A percentile compares a stretch with the other conserved stretches of the same genome.
These are phyloP conservation scores for Boletus speciosus DNA, from an alignment of 768 basidiomycete genomes.

Conservation along the genomic window DNA sequence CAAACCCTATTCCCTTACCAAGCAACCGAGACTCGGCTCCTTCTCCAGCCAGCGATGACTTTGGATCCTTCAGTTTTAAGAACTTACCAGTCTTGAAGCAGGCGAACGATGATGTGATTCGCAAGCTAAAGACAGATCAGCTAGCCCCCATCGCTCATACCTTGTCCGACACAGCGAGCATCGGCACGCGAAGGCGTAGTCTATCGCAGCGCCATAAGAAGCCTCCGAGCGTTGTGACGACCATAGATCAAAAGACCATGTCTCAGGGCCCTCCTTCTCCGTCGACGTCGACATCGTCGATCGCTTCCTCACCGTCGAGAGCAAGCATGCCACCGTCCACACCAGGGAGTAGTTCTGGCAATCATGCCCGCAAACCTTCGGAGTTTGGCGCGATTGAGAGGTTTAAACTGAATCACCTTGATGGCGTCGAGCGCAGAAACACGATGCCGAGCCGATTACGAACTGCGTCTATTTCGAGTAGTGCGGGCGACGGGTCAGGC, in stretches of 20 bases:
- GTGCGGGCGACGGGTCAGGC: constrained; percentile 72
- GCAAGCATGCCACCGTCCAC: constrained; percentile 69
- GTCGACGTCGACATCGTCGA: constrained; percentile 86
- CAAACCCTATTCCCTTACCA: constrained; percentile 21
- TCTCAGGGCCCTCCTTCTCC: constrained; percentile 86
- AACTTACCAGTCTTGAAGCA: constrained; percentile 95
- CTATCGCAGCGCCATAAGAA: constrained; percentile 79
- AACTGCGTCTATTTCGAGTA: constrained; percentile 83
- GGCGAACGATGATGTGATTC: constrained; percentile 97
- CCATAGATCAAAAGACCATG: constrained; percentile 56
- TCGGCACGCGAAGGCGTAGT: constrained; percentile 70
- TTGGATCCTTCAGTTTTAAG: constrained; percentile 98
- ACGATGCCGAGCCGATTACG: constrained; percentile 87
- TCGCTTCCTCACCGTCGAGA: constrained; percentile 85
- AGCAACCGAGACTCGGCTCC: constrained; percentile 41
- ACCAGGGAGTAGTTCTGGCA: constrained; percentile 53
- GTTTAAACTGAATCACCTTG: constrained; percentile 80
- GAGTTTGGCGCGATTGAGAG: constrained; percentile 86
- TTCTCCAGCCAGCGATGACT: constrained; percentile 78
- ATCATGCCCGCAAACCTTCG: constrained; percentile 80
- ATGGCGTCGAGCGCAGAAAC: constrained; percentile 70
- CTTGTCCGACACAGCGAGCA: constrained; percentile 56
- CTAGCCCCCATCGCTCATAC: constrained; percentile 74
- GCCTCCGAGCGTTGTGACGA: constrained; percentile 74
- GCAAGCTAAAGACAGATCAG: constrained; percentile 91